Base-by-base conservation (phyloP, 2,329 filamentous ascomycete genomes). In the Colletotrichum sp. region DNA sequence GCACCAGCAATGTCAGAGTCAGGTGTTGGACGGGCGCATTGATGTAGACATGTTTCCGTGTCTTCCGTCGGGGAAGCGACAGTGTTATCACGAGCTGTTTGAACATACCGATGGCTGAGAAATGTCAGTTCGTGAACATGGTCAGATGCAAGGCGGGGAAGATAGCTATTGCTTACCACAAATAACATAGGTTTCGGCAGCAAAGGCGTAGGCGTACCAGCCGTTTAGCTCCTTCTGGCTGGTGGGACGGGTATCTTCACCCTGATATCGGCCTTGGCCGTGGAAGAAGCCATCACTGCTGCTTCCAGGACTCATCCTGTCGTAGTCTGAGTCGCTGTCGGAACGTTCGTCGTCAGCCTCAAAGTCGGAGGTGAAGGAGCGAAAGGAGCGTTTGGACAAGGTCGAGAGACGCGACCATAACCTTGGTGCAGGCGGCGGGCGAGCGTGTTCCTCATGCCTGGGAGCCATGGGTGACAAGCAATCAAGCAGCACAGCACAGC, bases 191-290 rank as follows among this genome's bases (percentile, higher is more conserved):
- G 98, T 96, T 87, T 99, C 97, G 25, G 96, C 96, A 29, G 97
- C 97, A 89, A 98, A 99, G 57, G 95, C 95, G 87, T 99, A 99
- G 83, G 94, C 94, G 86, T 99, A 99, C 95, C 98, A 99, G 80
- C 96, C 97, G 52, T 93, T 89, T 76, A 99, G 90, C 90, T 99
- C 97, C 85, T 94, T 96, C 80, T 87, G 88, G 84, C 95, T 98
- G 12, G 97, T 99, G 71, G 94, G 91, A n/a, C 96, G 91, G 29
- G 93, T 95, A 85, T 99, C 97, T 84, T 99, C 95, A 77, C 95
- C 95, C 4, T 90, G 89, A 84, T 98, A 98, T 73, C 91, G 89
- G 71, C 57, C 64, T n/a, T 36, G 65, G 49, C 67, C 84, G 78
- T 82, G 80, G 79, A 82, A 80, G 76, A 83, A 86, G 78, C 83